phyloP scores from a whole-genome alignment of 2,329 filamentous ascomycete species.

The Colletotrichum sp. region DNA sequence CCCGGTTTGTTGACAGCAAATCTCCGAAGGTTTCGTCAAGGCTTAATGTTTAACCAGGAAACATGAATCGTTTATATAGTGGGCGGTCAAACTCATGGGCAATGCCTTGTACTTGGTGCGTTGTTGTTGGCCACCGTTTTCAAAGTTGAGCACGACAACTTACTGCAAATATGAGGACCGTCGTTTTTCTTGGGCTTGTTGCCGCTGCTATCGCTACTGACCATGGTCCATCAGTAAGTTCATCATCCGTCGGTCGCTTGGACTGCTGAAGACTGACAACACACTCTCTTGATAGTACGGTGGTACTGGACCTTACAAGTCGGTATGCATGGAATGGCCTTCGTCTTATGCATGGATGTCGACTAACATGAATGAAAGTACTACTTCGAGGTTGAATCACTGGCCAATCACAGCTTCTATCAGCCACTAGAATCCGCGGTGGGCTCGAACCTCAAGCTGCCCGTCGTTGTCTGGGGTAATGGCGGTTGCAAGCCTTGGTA shows the following conservation, averaged over 20 bases:
- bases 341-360: accelerated
- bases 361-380: neutral
- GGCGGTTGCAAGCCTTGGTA: slow-evolving; percentile 6
- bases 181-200: neutral
- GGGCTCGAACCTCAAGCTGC: neutral
- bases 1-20: neutral
- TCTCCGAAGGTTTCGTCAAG: neutral
- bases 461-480: slow-evolving; percentile 10
- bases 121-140: neutral
- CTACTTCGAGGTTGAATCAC: slow-evolving; percentile 5
- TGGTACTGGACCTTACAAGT: neutral
- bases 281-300: neutral
- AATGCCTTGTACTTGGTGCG: neutral
- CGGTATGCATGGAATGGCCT: neutral
- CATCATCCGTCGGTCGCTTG: no score
- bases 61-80: neutral
- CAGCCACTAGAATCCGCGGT: neutral
- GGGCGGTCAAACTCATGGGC: no score
- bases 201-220: neutral
- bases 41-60: neutral
- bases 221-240: neutral
- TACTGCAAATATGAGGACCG: neutral
- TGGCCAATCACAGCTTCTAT: slow-evolving; percentile 2
- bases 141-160: neutral
- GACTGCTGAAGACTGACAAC: neutral